Evolutionary conservation across 208 protist species (phyloP), one percentile per base, ranked within the genome.

Genomic region (Crithidia fasciculata): DNA sequence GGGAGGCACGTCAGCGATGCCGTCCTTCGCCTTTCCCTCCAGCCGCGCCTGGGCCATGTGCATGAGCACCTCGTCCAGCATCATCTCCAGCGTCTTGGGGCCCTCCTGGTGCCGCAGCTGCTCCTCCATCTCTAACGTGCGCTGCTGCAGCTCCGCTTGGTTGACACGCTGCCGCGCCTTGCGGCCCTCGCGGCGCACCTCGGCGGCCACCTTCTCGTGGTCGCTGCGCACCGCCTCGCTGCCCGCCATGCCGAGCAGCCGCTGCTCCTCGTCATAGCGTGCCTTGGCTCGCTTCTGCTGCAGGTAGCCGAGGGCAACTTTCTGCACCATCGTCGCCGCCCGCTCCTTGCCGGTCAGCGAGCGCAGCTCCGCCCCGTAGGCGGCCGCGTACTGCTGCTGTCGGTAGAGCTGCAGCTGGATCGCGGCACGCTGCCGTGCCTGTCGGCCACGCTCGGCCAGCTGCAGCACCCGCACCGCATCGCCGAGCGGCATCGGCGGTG

Each of bases 401-500:
- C 73, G 49, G 70, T 92, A 87, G 49, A 98, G 92, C 49, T 87
- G 78, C 43, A 95, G 62, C 78, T 98, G 97, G 70, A 97, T 95
- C 50, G 86, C 83, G n/a, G 95, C 96, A 13, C 95, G 89, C 72
- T 98, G 91, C n/a, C 95, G 88, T 7, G 96, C 97, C 76, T 99
- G 97, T 8, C 97, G 84, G 0, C 94, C 97, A 50, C 97, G 91
- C 83, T 99, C 97, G 74, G 95, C 97, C 5, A 93, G 70, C 79
- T 99, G 97, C 50, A 99, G 81, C 10, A 98, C 68, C 0, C 76
- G 74, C 28, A 98, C 89, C 2, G 97, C 96, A 47, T 95, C 84
- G 40, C 95, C 91, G 9, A 96, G 39, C 12, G 84, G 74, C 81
- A 99, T 90, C 7, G 78, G 39, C 6, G 73, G 70, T 40, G 73